A percentile compares a stretch with the other conserved stretches of the same genome.
These are phyloP conservation scores for Chlamydomonas sphaeroides DNA, from an alignment of 139 green algal species.

Conservation along the genomic window DNA sequence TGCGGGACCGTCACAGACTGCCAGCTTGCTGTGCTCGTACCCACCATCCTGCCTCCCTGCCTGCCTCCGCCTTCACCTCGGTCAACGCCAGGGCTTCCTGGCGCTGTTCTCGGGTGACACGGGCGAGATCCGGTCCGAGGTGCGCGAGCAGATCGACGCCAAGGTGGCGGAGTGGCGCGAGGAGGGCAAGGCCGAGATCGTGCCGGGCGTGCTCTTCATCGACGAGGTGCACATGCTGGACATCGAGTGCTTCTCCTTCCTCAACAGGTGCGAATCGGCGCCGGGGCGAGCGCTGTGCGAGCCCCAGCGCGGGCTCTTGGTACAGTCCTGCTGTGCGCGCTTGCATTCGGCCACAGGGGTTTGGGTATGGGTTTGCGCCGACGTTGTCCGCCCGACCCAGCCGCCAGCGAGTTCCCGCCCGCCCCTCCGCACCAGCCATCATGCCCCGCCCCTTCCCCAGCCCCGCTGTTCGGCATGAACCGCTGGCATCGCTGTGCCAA, in stretches of 20 bases:
- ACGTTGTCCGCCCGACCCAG: too few relatives aligned
- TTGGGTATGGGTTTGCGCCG: too few relatives aligned
- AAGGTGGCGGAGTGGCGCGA: conserved; percentile 96
- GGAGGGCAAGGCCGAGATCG: conserved; percentile 98
- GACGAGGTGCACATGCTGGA: conserved; percentile 99
- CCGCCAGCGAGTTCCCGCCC: too few relatives aligned
- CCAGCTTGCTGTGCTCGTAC: background rate
- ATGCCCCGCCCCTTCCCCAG: too few relatives aligned
- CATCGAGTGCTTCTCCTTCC: conserved; percentile 99
- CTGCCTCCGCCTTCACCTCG: background rate
- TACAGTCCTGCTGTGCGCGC: too few relatives aligned
- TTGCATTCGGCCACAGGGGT: too few relatives aligned
- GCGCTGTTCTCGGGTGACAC: conserved; percentile 98
- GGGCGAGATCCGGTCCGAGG: conserved; percentile 96
- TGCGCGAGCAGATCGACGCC: conserved; percentile 92
- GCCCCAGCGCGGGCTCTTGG: too few relatives aligned
- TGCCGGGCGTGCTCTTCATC: conserved; percentile 98
- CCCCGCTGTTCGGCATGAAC: too few relatives aligned
- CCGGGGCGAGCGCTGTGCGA: too few relatives aligned
- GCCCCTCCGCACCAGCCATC: too few relatives aligned
- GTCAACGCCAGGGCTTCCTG: conserved; percentile 91
- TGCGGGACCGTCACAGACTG: too few relatives aligned
- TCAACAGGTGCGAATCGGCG: conserved; percentile 80
- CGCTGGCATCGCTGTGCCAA: too few relatives aligned
- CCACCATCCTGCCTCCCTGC: background rate